phyloP scores from a whole-genome alignment of 345 rosid species.

The Balakata baccata region DNA sequence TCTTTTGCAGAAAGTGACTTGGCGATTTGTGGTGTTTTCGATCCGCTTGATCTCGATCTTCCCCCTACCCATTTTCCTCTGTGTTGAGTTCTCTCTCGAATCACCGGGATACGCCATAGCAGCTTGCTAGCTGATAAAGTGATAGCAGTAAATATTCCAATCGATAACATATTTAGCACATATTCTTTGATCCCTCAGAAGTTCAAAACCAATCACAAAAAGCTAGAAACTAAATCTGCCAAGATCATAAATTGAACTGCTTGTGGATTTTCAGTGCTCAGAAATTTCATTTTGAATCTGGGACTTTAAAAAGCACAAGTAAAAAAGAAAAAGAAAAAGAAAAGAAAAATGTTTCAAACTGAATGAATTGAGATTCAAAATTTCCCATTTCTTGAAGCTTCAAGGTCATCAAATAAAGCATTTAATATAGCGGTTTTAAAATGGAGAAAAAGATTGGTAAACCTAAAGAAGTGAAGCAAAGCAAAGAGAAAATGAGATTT shows the following conservation, averaged over 20 bases:
- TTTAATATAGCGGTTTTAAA: slow-evolving; percentile 13
- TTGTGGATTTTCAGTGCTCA: neutral
- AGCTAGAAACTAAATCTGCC: neutral
- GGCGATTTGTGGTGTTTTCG: slow-evolving; percentile 98
- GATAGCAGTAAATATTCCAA: neutral
- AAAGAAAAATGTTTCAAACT: neutral
- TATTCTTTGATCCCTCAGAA: neutral
- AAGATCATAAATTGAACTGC: neutral
- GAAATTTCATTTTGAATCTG: neutral
- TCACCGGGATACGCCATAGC: slow-evolving; percentile 34
- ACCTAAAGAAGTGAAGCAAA: slow-evolving; percentile 45
- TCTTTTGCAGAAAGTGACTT: slow-evolving; percentile 96
- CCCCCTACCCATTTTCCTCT: slow-evolving; percentile 86
- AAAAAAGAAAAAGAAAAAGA: neutral
- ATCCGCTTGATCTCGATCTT: slow-evolving; percentile 99
- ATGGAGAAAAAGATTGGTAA: slow-evolving; percentile 13
- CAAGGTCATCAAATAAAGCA: neutral
- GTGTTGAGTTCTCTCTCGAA: slow-evolving; percentile 43
- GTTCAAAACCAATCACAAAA: neutral
- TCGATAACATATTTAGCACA: neutral
- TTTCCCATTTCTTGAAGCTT: neutral
- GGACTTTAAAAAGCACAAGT: neutral
- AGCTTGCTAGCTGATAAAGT: neutral
- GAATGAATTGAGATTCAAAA: too few species aligned
- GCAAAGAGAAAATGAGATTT: slow-evolving; percentile 20